Base-by-base conservation (phyloP, 352 stramenopile species). In the Pelagophyceae sp. region DNA sequence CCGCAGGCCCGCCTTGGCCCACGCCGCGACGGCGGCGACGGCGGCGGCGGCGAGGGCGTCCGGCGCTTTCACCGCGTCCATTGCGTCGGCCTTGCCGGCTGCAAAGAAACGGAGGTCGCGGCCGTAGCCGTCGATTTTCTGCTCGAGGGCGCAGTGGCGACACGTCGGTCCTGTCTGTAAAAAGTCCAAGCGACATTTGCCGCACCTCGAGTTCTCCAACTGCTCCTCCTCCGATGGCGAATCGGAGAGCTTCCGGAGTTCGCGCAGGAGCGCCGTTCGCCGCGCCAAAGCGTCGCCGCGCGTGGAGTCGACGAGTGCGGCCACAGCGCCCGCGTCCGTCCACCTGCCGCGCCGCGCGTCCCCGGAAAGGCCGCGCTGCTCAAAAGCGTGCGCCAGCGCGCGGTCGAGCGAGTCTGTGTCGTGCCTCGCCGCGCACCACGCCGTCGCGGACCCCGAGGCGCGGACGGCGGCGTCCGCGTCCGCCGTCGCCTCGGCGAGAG, bases 181-280 rank as follows among this genome's bases (percentile, higher is more conserved):
- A 78, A 77, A 84, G 58, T 87, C 81, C n/a, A 35, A 60, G 72
- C 81, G 76, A 23, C 82, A 87, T 33, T 25, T 27, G n/a, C 40
- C 23, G 75, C 75, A 79, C 15, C 38, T 32, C 31, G 58, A 64
- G 51, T 77, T 77, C 72, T 70, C 51, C 23, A 19, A 19, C 27
- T 72, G 35, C 38, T 77, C 72, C 38, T 11, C 20, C 29, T 60
- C 51, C 72, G 72, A 70, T 15, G 51, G 72, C 45, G 33, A 38
- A n/a, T 37, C 45, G 72, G 38, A 27, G 58, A 76, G 71, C 5
- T 19, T 72, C 40, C 33, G 6, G 38, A 72, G 45, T 2, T 15
- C 3, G 15, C 72, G 72, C 17, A 76, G 50, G 31, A 58, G 1
- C 2, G 15, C 33, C n/a, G 50, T 20, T n/a, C 61, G 61, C n/a